Percentiles rank a stretch among this genome's conserved stretches.
Conservation (phyloP, 2,329 filamentous ascomycete species). For the Chaetomium globosum region DNA sequence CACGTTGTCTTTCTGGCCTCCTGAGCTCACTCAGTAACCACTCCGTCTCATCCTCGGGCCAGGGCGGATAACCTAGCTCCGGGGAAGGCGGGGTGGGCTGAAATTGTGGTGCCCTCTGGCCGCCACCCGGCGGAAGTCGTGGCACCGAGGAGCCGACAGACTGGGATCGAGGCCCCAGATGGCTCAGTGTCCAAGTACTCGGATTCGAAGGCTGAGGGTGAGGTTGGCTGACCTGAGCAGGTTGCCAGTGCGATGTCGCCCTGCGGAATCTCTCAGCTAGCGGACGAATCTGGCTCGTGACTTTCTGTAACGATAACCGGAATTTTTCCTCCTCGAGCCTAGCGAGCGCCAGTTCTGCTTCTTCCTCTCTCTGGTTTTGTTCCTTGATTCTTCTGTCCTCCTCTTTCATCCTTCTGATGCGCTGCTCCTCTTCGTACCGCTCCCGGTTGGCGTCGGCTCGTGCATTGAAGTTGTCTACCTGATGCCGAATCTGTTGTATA, state of each 20-base stretch:
- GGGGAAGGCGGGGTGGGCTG: background rate
- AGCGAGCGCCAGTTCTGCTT: slow-evolving; percentile 2
- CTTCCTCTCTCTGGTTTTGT: background rate
- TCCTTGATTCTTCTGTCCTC: slow-evolving; percentile 19
- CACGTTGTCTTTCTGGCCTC: slow-evolving; percentile 1
- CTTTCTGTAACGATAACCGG: background rate
- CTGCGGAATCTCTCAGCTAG: slow-evolving; percentile 16
- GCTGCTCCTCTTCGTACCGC: slow-evolving; percentile 8
- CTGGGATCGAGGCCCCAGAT: background rate
- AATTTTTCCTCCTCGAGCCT: background rate
- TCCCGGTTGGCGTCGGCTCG: slow-evolving; percentile 12
- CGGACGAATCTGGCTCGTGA: slow-evolving; percentile 4
- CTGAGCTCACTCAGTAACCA: slow-evolving; percentile 19
- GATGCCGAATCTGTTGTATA: slow-evolving; percentile 16
- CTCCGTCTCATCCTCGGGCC: slow-evolving; percentile 15
- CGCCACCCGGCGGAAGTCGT: background rate
- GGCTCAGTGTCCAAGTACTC: background rate
- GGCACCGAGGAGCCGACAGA: background rate
- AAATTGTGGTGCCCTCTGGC: background rate
- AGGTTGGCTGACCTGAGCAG: background rate
- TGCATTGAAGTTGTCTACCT: slow-evolving; percentile 21
- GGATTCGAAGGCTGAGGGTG: background rate
- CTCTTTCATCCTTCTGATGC: slow-evolving; percentile 16
- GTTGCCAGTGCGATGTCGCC: background rate
- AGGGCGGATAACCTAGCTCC: background rate